Conservation (phyloP, 2,329 filamentous ascomycete genomes). For the Pseudonectria foliicola region DNA sequence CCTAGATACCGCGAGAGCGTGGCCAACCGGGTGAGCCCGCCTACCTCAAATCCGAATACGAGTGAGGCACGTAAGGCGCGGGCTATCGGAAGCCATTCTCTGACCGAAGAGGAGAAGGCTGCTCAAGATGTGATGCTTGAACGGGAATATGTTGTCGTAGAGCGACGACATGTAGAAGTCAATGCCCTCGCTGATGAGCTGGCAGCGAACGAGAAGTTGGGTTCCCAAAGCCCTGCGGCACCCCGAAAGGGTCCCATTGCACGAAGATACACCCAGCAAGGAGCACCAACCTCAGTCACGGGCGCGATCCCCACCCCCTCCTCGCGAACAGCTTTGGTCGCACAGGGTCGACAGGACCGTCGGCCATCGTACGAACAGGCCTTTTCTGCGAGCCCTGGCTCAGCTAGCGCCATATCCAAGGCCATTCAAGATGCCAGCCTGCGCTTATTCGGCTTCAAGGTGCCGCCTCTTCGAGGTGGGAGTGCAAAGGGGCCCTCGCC, state of each 20-base stretch:
- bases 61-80: conserved; percentile 26
- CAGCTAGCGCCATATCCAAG: conserved; percentile 86
- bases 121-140: conserved; percentile 87
- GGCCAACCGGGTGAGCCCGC: conserved; percentile 16
- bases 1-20: conserved; percentile 22
- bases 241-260: conserved; percentile 57
- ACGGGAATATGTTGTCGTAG: conserved; percentile 90
- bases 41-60: conserved; percentile 25
- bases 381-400: conserved; percentile 61
- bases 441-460: conserved; percentile 64
- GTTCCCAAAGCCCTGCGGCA: conserved; percentile 37
- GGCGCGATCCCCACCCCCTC: conserved; percentile 61
- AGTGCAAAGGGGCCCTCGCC: conserved; percentile 42
- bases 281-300: conserved; percentile 58
- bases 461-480: conserved; percentile 54
- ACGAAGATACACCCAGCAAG: conserved; percentile 73
- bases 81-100: conserved; percentile 20
- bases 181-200: conserved; percentile 96
- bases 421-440: conserved; percentile 88
- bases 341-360: conserved; percentile 65
- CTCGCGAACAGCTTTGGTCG: conserved; percentile 69
- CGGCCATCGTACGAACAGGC: conserved; percentile 71
- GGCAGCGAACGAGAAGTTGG: conserved; percentile 68
- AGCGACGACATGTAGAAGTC: conserved; percentile 91
- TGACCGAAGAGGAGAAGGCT: conserved; percentile 60